Evolutionary conservation across 2,329 filamentous ascomycete genomes (phyloP).

Genomic region (Pestalotiopsis sp.): DNA sequence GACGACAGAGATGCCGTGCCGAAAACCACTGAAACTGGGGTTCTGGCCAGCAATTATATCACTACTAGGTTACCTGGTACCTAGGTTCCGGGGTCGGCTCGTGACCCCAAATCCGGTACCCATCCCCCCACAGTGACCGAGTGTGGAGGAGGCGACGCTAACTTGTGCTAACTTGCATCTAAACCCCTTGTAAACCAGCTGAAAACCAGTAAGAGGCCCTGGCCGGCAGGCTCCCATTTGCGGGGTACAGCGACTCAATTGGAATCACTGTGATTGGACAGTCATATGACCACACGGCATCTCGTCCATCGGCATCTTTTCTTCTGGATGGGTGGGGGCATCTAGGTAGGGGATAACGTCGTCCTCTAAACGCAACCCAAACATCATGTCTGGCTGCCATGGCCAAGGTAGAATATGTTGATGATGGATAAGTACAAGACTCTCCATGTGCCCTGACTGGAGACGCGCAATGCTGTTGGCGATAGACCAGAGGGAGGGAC

Average conservation of each 20-base stretch:
- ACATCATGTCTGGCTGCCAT: neutral
- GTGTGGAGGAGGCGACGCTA: neutral
- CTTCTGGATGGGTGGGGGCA: neutral
- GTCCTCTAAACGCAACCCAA: neutral
- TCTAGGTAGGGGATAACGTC: neutral
- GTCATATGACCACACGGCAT: neutral
- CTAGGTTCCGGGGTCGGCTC: neutral
- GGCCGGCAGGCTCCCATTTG: neutral
- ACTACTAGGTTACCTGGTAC: neutral
- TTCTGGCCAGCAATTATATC: neutral
- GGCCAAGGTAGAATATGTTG: neutral
- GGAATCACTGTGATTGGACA: conserved; percentile 1
- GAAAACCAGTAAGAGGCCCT: neutral
- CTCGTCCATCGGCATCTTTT: neutral
- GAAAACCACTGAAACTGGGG: neutral
- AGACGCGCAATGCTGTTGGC: neutral
- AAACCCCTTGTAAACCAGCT: neutral
- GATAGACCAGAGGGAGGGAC: neutral
- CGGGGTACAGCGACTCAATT: conserved; percentile 3
- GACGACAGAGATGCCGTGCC: conserved; percentile 6
- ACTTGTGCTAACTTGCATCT: neutral
- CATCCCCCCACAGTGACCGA: neutral
- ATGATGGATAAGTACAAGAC: neutral
- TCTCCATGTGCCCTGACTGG: neutral
- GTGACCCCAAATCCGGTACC: neutral